Evolutionary conservation across 345 rosid species (phyloP).

Genomic region (Citrus maxima): DNA sequence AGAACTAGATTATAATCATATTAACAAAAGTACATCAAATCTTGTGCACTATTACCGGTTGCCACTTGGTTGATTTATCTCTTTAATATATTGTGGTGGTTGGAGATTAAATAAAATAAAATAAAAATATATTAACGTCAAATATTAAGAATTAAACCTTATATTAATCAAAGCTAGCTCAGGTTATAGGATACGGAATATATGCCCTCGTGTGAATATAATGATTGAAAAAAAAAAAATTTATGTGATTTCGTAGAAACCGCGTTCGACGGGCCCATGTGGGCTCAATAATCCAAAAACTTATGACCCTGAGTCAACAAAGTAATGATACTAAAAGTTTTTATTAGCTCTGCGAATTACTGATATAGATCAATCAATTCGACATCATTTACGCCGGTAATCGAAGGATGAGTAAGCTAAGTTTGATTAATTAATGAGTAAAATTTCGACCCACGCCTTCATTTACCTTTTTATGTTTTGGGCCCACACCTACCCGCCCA

Average conservation of each 20-base stretch:
- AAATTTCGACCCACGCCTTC: not conserved
- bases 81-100: slow-evolving; percentile 7
- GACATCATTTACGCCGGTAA: slow-evolving; percentile 1
- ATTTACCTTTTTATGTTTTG: not conserved
- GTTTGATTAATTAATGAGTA: slow-evolving; percentile 1
- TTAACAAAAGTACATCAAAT: slow-evolving; percentile 7
- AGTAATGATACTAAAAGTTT: not conserved
- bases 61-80: slow-evolving; percentile 1
- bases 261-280: not conserved
- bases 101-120: not conserved
- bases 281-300: not conserved
- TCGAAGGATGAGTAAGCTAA: not conserved
- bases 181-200: slow-evolving; percentile 11
- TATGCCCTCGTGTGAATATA: slow-evolving; percentile 19
- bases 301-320: not conserved
- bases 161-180: not conserved
- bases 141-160: not conserved
- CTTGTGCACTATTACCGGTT: not conserved
- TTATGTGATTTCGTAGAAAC: not conserved
- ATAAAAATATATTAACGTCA: not conserved
- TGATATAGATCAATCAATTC: not conserved
- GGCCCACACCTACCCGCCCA: not conserved
- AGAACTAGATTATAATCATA: not conserved
- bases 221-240: not conserved
- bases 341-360: not conserved